Percentiles rank a stretch among this genome's conserved stretches.
Conservation (phyloP, 176 grass and related monocot species). For the Alopecurus myosuroides region DNA sequence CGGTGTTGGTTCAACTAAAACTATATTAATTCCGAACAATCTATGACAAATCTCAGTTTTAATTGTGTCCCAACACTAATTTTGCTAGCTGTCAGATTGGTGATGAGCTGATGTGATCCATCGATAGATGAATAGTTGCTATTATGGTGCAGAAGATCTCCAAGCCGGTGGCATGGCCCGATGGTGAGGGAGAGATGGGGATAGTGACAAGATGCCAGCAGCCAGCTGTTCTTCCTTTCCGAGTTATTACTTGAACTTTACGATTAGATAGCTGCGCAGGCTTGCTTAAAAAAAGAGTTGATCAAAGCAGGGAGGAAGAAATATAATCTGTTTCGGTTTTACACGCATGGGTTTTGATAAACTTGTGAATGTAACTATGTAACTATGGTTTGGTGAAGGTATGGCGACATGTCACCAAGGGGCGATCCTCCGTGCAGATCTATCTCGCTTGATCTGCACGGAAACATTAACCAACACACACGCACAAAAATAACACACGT, state of each 20-base stretch:
- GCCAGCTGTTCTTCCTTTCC: neutral
- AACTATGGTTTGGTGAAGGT: slow-evolving; percentile 9
- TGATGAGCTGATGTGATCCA: neutral
- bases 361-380: slow-evolving; percentile 10
- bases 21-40: neutral
- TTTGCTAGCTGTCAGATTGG: neutral
- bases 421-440: neutral
- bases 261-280: neutral
- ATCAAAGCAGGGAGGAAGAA: neutral
- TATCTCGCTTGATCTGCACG: slow-evolving; percentile 25
- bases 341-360: neutral
- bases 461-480: neutral
- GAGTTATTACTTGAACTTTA: slow-evolving; percentile 11
- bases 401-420: neutral
- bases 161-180: neutral
- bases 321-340: neutral
- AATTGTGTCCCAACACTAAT: neutral
- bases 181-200: neutral
- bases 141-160: neutral
- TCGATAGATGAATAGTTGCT: neutral
- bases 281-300: neutral
- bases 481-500: neutral
- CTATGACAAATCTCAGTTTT: neutral
- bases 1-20: neutral
- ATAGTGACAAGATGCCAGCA: slow-evolving; percentile 1